These are phyloP conservation scores for Tagetes erecta DNA, from an alignment of 129 eudicot species.

Conservation along the genomic window DNA sequence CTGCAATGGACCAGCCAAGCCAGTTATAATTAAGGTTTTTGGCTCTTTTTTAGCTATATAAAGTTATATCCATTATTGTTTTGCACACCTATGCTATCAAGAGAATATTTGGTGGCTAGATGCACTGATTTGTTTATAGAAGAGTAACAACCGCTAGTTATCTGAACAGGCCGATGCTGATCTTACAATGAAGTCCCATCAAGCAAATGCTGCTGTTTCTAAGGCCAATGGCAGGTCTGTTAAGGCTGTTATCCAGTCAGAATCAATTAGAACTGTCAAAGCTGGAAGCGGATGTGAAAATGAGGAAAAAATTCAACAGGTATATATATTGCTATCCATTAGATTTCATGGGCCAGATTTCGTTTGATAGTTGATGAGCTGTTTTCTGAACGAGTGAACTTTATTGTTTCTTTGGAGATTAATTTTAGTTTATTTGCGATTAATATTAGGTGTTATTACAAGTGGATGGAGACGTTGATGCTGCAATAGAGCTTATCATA, in stretches of 20 bases:
- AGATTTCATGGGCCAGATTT: not conserved
- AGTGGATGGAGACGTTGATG: constrained; percentile 79
- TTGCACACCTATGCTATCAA: constrained; percentile 2
- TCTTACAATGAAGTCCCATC: constrained; percentile 67
- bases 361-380: not conserved
- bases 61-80: constrained; percentile 11
- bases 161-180: constrained; percentile 84
- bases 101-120: constrained; percentile 15
- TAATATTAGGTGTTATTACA: constrained; percentile 56
- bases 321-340: constrained; percentile 27
- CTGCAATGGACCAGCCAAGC: constrained; percentile 79
- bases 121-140: constrained; percentile 23
- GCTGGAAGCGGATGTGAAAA: constrained; percentile 82
- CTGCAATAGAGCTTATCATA: constrained; percentile 77
- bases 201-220: constrained; percentile 47
- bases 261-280: constrained; percentile 61
- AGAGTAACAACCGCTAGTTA: constrained; percentile 38
- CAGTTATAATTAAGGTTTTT: constrained; percentile 68
- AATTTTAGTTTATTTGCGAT: constrained; percentile 6
- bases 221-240: constrained; percentile 40
- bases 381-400: not conserved
- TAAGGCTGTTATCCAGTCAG: constrained; percentile 38
- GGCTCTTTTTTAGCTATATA: constrained; percentile 1
- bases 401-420: not conserved
- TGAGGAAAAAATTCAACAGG: constrained; percentile 64